These are phyloP conservation scores for Phytopythium aichiense DNA, from an alignment of 352 stramenopile genomes.

Conservation along the genomic window DNA sequence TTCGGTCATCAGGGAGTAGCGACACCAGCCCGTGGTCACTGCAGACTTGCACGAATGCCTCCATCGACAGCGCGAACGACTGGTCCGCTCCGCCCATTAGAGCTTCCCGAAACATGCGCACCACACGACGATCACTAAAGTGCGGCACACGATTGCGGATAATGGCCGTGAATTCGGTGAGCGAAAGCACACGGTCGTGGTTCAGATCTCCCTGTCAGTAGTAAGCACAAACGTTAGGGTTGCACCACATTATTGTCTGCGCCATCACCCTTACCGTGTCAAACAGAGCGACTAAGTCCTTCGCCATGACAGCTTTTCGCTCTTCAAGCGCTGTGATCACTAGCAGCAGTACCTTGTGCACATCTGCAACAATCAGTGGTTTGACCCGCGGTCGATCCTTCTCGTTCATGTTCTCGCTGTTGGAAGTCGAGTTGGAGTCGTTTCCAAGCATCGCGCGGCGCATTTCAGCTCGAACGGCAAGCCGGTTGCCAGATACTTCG, in stretches of 20 bases:
- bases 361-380: conserved; percentile 50
- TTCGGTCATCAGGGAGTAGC: conserved; percentile 53
- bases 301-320: conserved; percentile 45
- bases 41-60: conserved; percentile 64
- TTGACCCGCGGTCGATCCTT: conserved; percentile 11
- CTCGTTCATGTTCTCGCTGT: conserved; percentile 8
- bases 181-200: conserved; percentile 62
- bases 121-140: conserved; percentile 63
- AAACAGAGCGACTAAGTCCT: conserved; percentile 48
- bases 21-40: conserved; percentile 68
- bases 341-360: conserved; percentile 53
- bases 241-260: no score
- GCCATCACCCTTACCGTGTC: conserved; percentile 26
- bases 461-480: conserved; percentile 73
- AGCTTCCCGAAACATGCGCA: conserved; percentile 77
- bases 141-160: conserved; percentile 45
- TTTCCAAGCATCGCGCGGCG: conserved; percentile 51
- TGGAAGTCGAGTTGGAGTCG: conserved; percentile 5
- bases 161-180: conserved; percentile 67
- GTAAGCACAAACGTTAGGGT: background rate
- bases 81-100: conserved; percentile 58
- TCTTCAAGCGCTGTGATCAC: conserved; percentile 59
- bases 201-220: conserved; percentile 53
- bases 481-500: conserved; percentile 54
- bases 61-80: conserved; percentile 71